Base-by-base conservation (phyloP, 768 basidiomycete genomes). In the Tylopilus felleus region DNA sequence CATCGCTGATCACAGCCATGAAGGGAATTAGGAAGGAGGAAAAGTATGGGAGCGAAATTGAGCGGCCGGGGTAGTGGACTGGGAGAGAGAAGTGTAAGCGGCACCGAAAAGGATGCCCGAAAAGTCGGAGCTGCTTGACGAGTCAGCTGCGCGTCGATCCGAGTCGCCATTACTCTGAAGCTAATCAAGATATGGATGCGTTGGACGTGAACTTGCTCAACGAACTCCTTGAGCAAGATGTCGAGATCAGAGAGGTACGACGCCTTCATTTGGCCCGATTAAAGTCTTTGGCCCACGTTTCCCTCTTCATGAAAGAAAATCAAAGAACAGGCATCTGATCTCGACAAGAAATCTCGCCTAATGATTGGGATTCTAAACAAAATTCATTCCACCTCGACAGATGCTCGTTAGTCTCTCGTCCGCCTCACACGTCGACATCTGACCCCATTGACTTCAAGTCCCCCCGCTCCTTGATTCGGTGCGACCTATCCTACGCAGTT, bases 281-380 rank as follows among this genome's bases (percentile, higher is more conserved):
- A 38, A 40, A 39, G 47, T 48, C 38, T 6, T 48, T 46, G 19
- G 39, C 42, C 23, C 47, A 58, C 7, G n/a, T 39, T 39, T 51
- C 44, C 47, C 39, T 44, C 23, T 33, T 33, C 23, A 55, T 52
- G 43, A 29, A 68, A 93, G 90, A 88, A 83, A 84, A 86, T 93
- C 71, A 87, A 81, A 62, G 88, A 88, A 27, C 82, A 87, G 68
- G 84, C 87, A 36, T 77, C 76, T 23, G 81, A 85, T 62, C 74
- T 92, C 2, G 90, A 92, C 69, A 90, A 86, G 71, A 86, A 84
- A 65, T 77, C 82, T 8, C 80, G 90, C 17, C 77, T 76, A 4
- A 84, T 90, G 75, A 75, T 80, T n/a, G 88, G 87, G n/a, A 66
- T 83, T 39, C 74, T 93, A 51, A 90, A 88, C 74, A 87, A 82